Evolutionary conservation across 208 protist species (phyloP), one percentile per base, ranked within the genome.

Genomic region (Vickermania ingenoplastis): DNA sequence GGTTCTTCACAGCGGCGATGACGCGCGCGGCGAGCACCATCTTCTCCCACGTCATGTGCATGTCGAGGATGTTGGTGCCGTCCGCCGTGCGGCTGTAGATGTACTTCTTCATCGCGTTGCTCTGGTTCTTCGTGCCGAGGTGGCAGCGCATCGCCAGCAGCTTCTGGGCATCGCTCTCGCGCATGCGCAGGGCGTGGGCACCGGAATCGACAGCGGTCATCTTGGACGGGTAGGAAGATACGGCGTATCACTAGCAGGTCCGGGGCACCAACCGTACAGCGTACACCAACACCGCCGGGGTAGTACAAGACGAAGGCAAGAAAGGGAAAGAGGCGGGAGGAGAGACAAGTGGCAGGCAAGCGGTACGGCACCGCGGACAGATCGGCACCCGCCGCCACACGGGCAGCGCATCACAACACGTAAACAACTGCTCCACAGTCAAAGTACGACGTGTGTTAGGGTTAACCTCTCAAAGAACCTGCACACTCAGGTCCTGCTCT

Each of bases 31-130:
- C 98, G 2, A 99, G 83, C 66, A 98, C 80, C 28, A 99, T 87
- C 89, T 99, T 99, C 86, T 99, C 96, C 95, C 96, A 99, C 63
- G 96, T 98, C 88, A 98, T 99, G 83, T 91, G 91, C 41, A 99
- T 57, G 85, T 99, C 98, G 73, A 99, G 90, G 61, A 99, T 80
- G 94, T 98, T 83, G 59, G 92, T 81, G 72, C 95, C 95, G 65
- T 88, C 75, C 52, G 81, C 77, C 22, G 73, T 91, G 71, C 76
- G 73, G 75, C 86, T 86, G 81, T 86, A 95, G 66, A 98, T 85
- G 91, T 99, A 99, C 65, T 87, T 79, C 67, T 89, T 80, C 97
- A 99, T 99, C 61, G 76, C 61, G 36, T 67, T 75, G 55, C 92
- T 82, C 53, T 86, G 41, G 71, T 98, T 98, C 77, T 91, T 92